Evolutionary conservation across 345 rosid species (phyloP).

Genomic region (Lumnitzera littorea): DNA sequence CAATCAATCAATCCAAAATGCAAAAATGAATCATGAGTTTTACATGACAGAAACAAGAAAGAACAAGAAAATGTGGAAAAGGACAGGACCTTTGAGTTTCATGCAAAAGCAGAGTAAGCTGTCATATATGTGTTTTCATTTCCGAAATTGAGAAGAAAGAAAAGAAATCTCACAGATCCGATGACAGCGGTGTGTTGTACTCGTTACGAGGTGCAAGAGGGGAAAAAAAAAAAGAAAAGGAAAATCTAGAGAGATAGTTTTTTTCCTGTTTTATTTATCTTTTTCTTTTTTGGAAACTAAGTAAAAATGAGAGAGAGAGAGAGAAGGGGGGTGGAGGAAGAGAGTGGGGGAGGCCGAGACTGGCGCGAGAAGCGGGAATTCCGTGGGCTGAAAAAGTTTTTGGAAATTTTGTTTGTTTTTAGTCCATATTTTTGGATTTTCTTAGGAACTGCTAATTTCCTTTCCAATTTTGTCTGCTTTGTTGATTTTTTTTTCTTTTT

Average conservation of each 20-base stretch:
- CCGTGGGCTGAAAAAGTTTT: constrained; percentile 16
- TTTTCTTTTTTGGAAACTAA: not conserved
- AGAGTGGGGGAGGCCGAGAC: constrained; percentile 7
- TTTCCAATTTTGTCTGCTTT: too few species aligned
- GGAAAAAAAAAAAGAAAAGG: not conserved
- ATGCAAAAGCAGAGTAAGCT: too few species aligned
- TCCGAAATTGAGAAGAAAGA: not conserved
- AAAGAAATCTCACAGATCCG: constrained; percentile 9
- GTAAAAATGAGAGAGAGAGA: constrained; percentile 2
- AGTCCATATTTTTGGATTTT: too few species aligned
- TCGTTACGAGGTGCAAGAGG: not conserved
- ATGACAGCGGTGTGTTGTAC: not conserved
- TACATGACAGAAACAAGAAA: too few species aligned
- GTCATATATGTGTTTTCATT: too few species aligned
- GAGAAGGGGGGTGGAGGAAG: not conserved
- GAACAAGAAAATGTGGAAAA: too few species aligned
- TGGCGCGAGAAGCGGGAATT: constrained; percentile 50
- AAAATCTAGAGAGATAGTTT: not conserved
- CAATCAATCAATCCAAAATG: not conserved
- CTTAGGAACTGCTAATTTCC: too few species aligned
- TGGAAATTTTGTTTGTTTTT: not conserved
- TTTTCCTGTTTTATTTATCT: not conserved
- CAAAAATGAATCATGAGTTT: not conserved
- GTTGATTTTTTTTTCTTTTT: too few species aligned
- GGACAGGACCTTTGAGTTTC: too few species aligned